phyloP scores from a whole-genome alignment of 139 green algal species.

The Chlamydomonas eustigma region DNA sequence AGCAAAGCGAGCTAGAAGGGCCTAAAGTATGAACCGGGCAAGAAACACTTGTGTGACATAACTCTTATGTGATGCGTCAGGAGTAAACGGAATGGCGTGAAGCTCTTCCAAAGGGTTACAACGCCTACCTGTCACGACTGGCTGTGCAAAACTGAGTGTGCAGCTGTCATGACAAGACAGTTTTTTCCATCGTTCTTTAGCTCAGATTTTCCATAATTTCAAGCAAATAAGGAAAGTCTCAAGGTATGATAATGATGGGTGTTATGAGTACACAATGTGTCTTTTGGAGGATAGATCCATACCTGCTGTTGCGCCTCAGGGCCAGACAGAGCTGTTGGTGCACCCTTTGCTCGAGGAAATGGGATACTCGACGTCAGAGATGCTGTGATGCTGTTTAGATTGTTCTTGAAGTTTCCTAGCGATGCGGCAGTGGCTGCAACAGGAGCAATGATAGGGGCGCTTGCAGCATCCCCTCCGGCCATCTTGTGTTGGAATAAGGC shows the following conservation, averaged over 20 bases:
- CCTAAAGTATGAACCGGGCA: too few species aligned
- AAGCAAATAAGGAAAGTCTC: too few species aligned
- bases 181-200: too few species aligned
- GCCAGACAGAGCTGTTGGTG: not conserved
- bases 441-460: not conserved
- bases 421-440: not conserved
- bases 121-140: too few species aligned
- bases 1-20: not conserved
- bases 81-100: too few species aligned
- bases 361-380: not conserved
- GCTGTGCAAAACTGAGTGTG: too few species aligned
- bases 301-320: not conserved
- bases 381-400: conserved; percentile 9
- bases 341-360: not conserved
- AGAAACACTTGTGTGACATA: too few species aligned
- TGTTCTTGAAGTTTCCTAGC: conserved; percentile 10
- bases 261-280: not conserved
- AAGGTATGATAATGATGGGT: not conserved
- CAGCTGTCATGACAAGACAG: too few species aligned
- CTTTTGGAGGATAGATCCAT: not conserved
- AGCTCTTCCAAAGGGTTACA: too few species aligned
- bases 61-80: too few species aligned
- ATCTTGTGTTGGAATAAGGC: conserved; percentile 20
- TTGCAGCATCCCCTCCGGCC: not conserved
- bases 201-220: too few species aligned